Conservation (phyloP, 257 asterid genomes). For the Orobanche coerulescens region DNA sequence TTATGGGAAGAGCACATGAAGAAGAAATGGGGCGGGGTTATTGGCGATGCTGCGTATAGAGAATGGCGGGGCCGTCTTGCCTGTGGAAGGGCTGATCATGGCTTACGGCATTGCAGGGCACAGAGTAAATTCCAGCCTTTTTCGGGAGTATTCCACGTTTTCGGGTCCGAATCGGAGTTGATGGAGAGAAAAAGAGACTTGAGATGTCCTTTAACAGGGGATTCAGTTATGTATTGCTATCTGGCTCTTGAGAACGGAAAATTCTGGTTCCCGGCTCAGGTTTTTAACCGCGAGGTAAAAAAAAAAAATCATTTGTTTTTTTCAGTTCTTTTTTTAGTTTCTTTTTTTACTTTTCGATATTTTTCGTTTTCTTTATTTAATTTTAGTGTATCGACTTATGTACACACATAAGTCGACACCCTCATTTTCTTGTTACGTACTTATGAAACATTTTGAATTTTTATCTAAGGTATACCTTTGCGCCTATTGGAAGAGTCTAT, state of each 20-base stretch:
- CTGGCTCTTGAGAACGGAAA: conserved; percentile 72
- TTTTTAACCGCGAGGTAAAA: conserved; percentile 91
- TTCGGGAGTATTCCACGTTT: conserved; percentile 6
- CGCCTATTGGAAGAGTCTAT: too few species aligned
- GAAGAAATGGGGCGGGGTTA: conserved; percentile 55
- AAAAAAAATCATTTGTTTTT: too few species aligned
- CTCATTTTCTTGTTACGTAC: conserved; percentile 4
- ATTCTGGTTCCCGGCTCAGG: conserved; percentile 96
- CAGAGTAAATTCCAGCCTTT: conserved; percentile 17
- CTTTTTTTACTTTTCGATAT: too few species aligned
- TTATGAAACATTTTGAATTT: background rate
- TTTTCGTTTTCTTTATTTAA: too few species aligned
- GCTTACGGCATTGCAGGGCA: conserved; percentile 9
- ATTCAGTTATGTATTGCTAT: conserved; percentile 49
- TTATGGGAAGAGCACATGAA: conserved; percentile 64
- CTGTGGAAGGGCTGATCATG: conserved; percentile 26
- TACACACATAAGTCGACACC: too few species aligned
- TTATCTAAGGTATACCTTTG: background rate
- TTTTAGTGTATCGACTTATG: too few species aligned
- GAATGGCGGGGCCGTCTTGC: conserved; percentile 48
- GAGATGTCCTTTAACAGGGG: conserved; percentile 14
- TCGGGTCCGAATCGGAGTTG: conserved; percentile 22
- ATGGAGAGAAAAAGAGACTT: conserved; percentile 9
- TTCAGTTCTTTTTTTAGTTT: too few species aligned
- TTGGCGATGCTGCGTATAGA: conserved; percentile 46